phyloP scores from a whole-genome alignment of 345 rosid genomes.

The Brassica napus region Da-Ae NC_063436.1:5975501-5976000 shows the following conservation, averaged over 20 bases:
- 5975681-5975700: neutral
- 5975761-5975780: neutral
- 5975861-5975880: neutral
- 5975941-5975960: conserved; percentile 3
- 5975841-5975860: neutral
- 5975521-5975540: neutral
- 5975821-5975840: neutral
- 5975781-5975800: neutral
- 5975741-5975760: neutral
- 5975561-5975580: neutral
- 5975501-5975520: neutral
- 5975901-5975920: neutral
- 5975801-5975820: neutral
- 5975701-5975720: neutral
- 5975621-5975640: neutral
- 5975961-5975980: conserved; percentile 9
- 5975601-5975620: neutral
- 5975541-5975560: neutral
- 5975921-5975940: neutral
- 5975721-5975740: neutral
- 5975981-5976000: neutral
- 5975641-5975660: neutral
- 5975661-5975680: neutral
- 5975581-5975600: neutral
- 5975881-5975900: neutral